These are phyloP conservation scores for Phytopythium mirpurense DNA, from an alignment of 352 stramenopile species.

Conservation along the genomic window DNA sequence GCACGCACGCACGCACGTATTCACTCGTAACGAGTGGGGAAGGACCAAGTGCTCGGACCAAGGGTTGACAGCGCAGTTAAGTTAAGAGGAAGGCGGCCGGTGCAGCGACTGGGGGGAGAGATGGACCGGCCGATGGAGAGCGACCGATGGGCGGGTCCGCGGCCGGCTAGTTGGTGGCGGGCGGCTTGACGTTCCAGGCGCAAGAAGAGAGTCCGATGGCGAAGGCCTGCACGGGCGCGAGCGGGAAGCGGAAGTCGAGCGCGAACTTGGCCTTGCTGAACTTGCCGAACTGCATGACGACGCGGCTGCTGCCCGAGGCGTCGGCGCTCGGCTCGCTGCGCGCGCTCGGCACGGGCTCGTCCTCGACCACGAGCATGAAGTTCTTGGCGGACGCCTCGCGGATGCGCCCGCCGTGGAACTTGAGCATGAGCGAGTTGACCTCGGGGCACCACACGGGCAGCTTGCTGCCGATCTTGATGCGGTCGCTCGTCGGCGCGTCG, in stretches of 20 bases:
- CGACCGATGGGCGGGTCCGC: too few relatives aligned
- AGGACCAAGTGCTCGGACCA: too few relatives aligned
- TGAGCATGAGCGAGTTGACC: slow-evolving; percentile 85
- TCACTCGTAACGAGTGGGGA: too few relatives aligned
- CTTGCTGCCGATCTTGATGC: slow-evolving; percentile 81
- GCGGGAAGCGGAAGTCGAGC: slow-evolving; percentile 82
- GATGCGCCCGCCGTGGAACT: slow-evolving; percentile 85
- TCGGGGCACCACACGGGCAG: slow-evolving; percentile 83
- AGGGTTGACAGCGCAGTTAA: too few relatives aligned
- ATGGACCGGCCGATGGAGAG: too few relatives aligned
- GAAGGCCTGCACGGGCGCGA: slow-evolving; percentile 84
- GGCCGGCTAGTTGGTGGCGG: neutral
- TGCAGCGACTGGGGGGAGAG: too few relatives aligned
- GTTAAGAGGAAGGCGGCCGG: too few relatives aligned
- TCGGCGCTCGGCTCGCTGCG: slow-evolving; percentile 9
- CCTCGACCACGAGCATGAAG: slow-evolving; percentile 85
- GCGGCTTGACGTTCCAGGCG: slow-evolving; percentile 68
- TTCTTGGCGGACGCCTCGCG: slow-evolving; percentile 87
- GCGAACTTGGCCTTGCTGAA: slow-evolving; percentile 84
- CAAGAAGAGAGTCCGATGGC: slow-evolving; percentile 82
- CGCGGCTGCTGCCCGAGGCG: slow-evolving; percentile 31
- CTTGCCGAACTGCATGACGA: slow-evolving; percentile 88
- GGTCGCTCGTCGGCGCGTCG: slow-evolving; percentile 58
- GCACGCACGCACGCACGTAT: too few relatives aligned
- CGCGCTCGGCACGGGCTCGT: slow-evolving; percentile 31